Base-by-base conservation (phyloP, 495 filamentous ascomycete species). In the Tuber microsphaerosporum region DNA sequence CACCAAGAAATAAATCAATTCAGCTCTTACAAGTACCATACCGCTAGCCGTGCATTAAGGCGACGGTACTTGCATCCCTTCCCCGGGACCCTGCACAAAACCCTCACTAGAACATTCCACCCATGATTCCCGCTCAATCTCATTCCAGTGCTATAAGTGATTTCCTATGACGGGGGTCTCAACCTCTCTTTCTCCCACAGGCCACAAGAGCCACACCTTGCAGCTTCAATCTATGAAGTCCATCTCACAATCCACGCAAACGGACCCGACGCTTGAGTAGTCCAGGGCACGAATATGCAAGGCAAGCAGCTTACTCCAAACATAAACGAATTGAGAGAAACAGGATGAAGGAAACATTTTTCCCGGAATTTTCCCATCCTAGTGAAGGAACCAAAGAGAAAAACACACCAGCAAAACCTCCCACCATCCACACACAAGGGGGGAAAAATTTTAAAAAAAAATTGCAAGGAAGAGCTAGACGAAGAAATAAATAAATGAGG, bases 81-180 rank as follows among this genome's bases (percentile, higher is more conserved):
- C 51, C n/a, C 51, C n/a, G n/a, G 51, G 51, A 31, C 51, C 51
- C n/a, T 61, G 51, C n/a, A n/a, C 51, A 56, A 56, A 56, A 56
- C 22, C 2, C 22, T 19, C 20, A 56, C 22, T 31, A 61, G n/a
- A 61, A 61, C 9, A 31, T 16, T 61, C 51, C 51, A 61, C n/a
- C n/a, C n/a, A 16, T 26, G 51, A 31, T 61, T 61, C 51, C 12
- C 12, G 9, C 51, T 16, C 9, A 56, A 26, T 26, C 26, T 26
- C 51, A n/a, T n/a, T 61, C 9, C n/a, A 10, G 51, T 16, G n/a
- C 51, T 61, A 6, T 14, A 26, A 61, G 51, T 61, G 51, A 61
- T 61, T 26, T 61, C n/a, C 51, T 12, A 31, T 61, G 51, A 61
- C 51, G 10, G n/a, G 3, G 22, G n/a, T 12, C 2, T 31, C 2